Base-by-base conservation (phyloP, 2,329 filamentous ascomycete genomes). In the Aspergillus sp. region DNA sequence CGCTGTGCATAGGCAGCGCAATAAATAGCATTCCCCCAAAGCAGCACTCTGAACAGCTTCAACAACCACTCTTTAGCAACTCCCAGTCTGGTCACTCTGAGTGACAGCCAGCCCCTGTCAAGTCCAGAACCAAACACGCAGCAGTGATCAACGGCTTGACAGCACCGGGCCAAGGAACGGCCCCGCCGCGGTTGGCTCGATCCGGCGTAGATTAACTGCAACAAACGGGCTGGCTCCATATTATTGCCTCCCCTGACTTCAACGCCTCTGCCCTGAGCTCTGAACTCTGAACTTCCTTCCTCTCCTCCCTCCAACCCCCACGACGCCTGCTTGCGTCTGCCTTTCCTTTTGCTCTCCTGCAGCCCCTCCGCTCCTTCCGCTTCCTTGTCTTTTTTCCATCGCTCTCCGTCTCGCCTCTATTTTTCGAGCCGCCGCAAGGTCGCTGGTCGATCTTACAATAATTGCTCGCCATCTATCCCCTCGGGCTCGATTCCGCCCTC, bases 371-470 rank as follows among this genome's bases (percentile, higher is more conserved):
- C 24, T 40, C 40, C 22, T 39, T 51, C 34, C 34, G 2, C 34
- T 7, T 37, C 15, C 34, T 37, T 37, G 34, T n/a, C 34, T 37
- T 33, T 24, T 30, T 30, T 11, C 4, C 9, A 30, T 42, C 24
- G 39, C 30, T 33, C 42, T 51, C 49, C 19, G 49, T 13, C 39
- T 46, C 46, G 54, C 42, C 50, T 42, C 51, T 56, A 20, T 24
- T 51, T 54, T 47, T 55, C 39, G 33, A 19, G 45, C 47, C 42
- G 44, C 54, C 54, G 48, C 61, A 51, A 63, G 65, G 66, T 69
- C 66, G 67, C 66, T 67, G 67, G 67, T 51, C 67, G 67, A 69
- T 63, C 66, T 64, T 56, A 20, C 61, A 44, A 40, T 47, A 54
- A 47, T 40, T 58, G 52, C 49, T 58, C 57, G 60, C 8, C 24